Evolutionary conservation across 192 early-diverging fungal species (phyloP).

Genomic region (Coemansia sp.): DNA sequence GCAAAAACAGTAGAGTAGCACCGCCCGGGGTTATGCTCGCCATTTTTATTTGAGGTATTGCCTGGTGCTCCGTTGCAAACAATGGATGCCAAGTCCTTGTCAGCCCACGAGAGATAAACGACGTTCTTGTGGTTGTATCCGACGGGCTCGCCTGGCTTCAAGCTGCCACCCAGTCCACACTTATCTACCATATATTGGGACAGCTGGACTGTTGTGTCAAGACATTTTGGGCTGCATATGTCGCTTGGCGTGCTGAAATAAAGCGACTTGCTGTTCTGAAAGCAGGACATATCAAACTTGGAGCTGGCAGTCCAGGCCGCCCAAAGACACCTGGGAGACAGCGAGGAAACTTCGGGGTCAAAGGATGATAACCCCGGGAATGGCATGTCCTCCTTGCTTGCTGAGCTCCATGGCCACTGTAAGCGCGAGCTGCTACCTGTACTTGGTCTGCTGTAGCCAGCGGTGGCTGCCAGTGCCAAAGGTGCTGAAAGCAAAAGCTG

Average conservation of each 20-base stretch:
- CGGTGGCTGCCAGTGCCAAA: neutral
- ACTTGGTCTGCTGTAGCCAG: neutral
- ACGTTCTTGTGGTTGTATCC: constrained; percentile 47
- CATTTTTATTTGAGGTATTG: neutral
- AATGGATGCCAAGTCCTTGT: constrained; percentile 17
- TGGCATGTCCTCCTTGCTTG: constrained; percentile 24
- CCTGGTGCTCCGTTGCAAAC: constrained; percentile 24
- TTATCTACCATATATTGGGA: constrained; percentile 32
- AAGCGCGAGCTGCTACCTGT: neutral
- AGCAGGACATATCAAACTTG: constrained; percentile 32
- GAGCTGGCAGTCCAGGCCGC: constrained; percentile 10
- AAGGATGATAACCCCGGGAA: constrained; percentile 15
- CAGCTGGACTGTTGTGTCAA: constrained; percentile 28
- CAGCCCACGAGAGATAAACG: constrained; percentile 45
- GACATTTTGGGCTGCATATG: constrained; percentile 33
- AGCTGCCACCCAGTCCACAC: constrained; percentile 19
- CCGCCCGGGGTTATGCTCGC: constrained; percentile 10
- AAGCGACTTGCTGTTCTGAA: constrained; percentile 22
- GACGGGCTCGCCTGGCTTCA: constrained; percentile 14
- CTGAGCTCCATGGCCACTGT: constrained; percentile 39
- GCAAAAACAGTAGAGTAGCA: constrained; percentile 41
- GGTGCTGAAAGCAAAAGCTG: neutral
- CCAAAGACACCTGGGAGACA: constrained; percentile 27
- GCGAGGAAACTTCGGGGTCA: constrained; percentile 30
- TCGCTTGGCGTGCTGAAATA: constrained; percentile 43